Base-by-base conservation (phyloP, 2,329 filamentous ascomycete species). In the Trichoderma afroharzianum region DNA sequence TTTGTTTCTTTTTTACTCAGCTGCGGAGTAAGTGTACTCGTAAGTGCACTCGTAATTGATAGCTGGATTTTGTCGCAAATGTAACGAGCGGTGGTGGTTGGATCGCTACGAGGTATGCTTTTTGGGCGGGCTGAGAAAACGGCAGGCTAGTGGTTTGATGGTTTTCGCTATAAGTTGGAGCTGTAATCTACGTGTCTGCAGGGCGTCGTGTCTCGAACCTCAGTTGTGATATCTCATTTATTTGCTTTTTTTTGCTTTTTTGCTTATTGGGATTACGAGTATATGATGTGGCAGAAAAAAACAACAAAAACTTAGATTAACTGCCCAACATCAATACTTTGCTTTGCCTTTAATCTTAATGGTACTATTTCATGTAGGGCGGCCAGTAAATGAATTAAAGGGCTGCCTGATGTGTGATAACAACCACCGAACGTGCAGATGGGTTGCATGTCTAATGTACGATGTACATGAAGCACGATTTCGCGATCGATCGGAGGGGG, bases 11-110 rank as follows among this genome's bases (percentile, higher is more conserved):
- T 61, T 62, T 8, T 18, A 9, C 21, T 26, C 39, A 18, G 9
- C 4, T 50, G 43, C 43, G 33, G 21, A 36, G 32, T 61, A 39
- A 8, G 11, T 58, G 55, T 14, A 30, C 5, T 3, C 8, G 11
- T 24, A 26, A 36, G 5, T 36, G 33, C 14, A 33, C 32, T 33
- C 32, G 33, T 18, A 61, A 61, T 33, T 26, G 24, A 43, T n/a
- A 28, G 12, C 8, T 63, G 33, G 12, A 43, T 63, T 39, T 58
- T 39, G 21, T 26, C 21, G 58, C n/a, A 7, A 39, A 62, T 62
- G 59, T 39, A 62, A 62, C 59, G 59, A 36, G 59, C 32, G n/a
- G 59, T 39, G 58, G 36, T 63, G 59, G 59, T 63, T 63, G 59
- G 59, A 63, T 47, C 33, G 59, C 36, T 63, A 43, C 21, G 3